A percentile compares a stretch with the other conserved stretches of the same genome.
These are phyloP conservation scores for Penicillium brevicompactum DNA, from an alignment of 2,329 filamentous ascomycete species.

Conservation along the genomic window DNA sequence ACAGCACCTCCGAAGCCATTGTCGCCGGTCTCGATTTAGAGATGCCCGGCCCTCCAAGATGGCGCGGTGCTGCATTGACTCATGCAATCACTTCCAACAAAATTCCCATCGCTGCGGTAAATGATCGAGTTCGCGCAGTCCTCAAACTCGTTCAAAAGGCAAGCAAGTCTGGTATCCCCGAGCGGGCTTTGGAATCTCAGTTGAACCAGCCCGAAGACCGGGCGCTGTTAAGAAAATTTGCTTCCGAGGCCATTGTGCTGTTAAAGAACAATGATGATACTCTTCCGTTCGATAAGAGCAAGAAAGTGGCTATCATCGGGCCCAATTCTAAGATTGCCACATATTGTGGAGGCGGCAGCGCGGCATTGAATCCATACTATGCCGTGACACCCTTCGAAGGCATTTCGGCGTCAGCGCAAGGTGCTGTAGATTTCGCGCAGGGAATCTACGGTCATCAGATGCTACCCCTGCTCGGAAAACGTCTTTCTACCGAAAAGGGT, in stretches of 20 bases:
- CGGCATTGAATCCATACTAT: constrained; percentile 53
- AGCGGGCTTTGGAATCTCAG: constrained; percentile 56
- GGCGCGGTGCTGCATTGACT: constrained; percentile 42
- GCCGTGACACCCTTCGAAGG: constrained; percentile 49
- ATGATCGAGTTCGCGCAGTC: constrained; percentile 60
- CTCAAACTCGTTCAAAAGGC: constrained; percentile 63
- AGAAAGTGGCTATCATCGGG: constrained; percentile 56
- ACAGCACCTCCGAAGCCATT: constrained; percentile 48
- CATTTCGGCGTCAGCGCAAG: constrained; percentile 39
- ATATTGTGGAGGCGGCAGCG: constrained; percentile 66
- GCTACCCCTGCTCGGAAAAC: constrained; percentile 59
- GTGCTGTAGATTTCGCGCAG: constrained; percentile 54
- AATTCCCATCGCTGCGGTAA: constrained; percentile 56
- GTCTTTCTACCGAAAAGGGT: constrained; percentile 55
- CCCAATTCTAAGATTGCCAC: constrained; percentile 54
- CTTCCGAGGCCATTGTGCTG: constrained; percentile 71
- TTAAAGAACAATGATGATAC: constrained; percentile 69
- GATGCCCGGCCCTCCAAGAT: constrained; percentile 50
- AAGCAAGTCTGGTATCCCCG: constrained; percentile 56
- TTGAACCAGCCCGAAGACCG: constrained; percentile 64
- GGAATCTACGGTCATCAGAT: constrained; percentile 68
- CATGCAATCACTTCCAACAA: constrained; percentile 58
- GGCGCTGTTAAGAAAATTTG: constrained; percentile 64
- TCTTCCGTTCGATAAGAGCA: constrained; percentile 57
- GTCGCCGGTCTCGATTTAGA: constrained; percentile 51